A percentile compares a stretch with the other conserved stretches of the same genome.
Conservation (phyloP, 768 basidiomycete species). For the Chalciporus chontae region DNA sequence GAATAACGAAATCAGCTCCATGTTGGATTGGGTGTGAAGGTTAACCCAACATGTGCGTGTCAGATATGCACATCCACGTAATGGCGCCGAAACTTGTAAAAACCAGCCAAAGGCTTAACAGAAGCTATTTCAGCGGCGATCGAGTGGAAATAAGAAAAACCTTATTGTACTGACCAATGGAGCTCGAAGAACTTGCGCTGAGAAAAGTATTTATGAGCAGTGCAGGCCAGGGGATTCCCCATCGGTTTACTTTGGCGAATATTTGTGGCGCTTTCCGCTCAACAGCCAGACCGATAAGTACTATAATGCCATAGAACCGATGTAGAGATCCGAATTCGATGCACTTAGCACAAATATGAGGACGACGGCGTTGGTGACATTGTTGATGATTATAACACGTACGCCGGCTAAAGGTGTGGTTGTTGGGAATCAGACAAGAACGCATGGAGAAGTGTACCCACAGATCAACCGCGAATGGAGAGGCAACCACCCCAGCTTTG, state of each 20-base stretch:
- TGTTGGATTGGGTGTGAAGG: constrained; percentile 5
- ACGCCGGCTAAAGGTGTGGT: constrained; percentile 43
- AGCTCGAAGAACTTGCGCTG: constrained; percentile 48
- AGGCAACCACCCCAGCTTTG: constrained; percentile 30
- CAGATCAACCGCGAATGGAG: constrained; percentile 43
- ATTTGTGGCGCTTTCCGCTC: constrained; percentile 46
- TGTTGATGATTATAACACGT: constrained; percentile 43
- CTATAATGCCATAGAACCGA: constrained; percentile 49
- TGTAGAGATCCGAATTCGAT: constrained; percentile 60
- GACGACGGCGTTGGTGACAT: constrained; percentile 30
- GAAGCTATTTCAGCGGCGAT: constrained; percentile 15
- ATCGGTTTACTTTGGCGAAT: constrained; percentile 34
- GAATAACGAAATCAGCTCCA: constrained; percentile 5
- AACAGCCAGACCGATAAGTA: constrained; percentile 40
- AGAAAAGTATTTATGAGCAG: constrained; percentile 58
- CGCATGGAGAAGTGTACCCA: constrained; percentile 16
- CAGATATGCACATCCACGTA: constrained; percentile 34
- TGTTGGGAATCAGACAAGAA: constrained; percentile 11
- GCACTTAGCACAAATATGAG: constrained; percentile 43
- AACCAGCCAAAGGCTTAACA: constrained; percentile 23
- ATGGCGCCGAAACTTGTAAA: constrained; percentile 29
- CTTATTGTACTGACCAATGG: constrained; percentile 40
- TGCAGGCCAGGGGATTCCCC: constrained; percentile 34
- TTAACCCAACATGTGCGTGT: constrained; percentile 24
- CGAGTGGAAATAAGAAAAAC: constrained; percentile 21